A percentile compares a stretch with the other conserved stretches of the same genome.
phyloP scores from a whole-genome alignment of 164 flowering plant genomes.

The Amborella trichopoda region DNA sequence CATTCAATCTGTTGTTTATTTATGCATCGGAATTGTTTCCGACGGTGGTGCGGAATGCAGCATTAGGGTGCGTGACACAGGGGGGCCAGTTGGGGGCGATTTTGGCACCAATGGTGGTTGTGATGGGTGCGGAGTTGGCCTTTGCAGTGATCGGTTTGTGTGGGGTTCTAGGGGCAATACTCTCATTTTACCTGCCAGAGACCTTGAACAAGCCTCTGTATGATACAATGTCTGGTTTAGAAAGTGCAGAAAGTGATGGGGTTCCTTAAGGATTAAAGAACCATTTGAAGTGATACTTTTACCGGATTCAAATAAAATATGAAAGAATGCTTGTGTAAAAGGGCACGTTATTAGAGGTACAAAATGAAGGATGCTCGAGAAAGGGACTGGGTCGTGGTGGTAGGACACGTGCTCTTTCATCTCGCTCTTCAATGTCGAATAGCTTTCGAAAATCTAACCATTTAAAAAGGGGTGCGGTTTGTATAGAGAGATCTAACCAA shows the following conservation, averaged over 20 bases:
- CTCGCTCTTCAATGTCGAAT: too few species aligned
- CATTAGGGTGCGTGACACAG: slow-evolving; percentile 74
- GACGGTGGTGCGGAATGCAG: slow-evolving; percentile 86
- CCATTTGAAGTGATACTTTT: too few species aligned
- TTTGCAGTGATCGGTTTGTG: slow-evolving; percentile 56
- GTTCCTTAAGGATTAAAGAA: too few species aligned
- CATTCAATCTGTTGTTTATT: slow-evolving; percentile 68
- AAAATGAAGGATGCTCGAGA: too few species aligned
- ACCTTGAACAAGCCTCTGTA: slow-evolving; percentile 65
- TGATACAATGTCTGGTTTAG: slow-evolving; percentile 75
- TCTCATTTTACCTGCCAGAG: slow-evolving; percentile 72
- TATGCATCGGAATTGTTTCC: slow-evolving; percentile 86
- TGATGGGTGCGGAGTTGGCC: slow-evolving; percentile 45
- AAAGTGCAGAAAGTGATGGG: slow-evolving; percentile 38
- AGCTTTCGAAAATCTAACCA: too few species aligned
- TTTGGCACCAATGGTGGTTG: slow-evolving; percentile 82
- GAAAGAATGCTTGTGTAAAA: too few species aligned
- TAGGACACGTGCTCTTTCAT: too few species aligned
- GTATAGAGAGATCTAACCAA: too few species aligned
- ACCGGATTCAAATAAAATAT: too few species aligned
- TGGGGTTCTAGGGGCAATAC: slow-evolving; percentile 49
- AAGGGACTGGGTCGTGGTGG: too few species aligned
- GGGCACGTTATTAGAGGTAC: too few species aligned
- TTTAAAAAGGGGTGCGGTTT: too few species aligned
- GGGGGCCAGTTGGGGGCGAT: slow-evolving; percentile 91